A percentile compares a stretch with the other conserved stretches of the same genome.
phyloP scores from a whole-genome alignment of 352 stramenopile species.

The Pythium graminicola region DNA sequence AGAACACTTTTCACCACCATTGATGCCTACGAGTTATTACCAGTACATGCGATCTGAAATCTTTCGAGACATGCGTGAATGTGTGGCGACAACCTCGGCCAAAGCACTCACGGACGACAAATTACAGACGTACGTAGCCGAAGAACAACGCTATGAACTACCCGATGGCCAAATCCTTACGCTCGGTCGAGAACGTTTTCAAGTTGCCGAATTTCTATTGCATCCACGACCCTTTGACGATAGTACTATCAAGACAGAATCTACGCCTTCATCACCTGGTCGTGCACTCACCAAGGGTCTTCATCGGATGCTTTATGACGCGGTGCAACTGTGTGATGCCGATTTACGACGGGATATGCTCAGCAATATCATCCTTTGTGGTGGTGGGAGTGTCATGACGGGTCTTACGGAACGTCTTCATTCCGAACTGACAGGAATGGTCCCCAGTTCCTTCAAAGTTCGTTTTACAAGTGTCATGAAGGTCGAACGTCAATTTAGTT shows the following conservation, averaged over 20 bases:
- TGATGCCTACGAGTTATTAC: conserved; percentile 63
- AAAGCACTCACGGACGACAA: conserved; percentile 48
- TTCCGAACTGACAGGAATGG: conserved; percentile 62
- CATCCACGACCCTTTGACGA: conserved; percentile 52
- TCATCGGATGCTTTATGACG: conserved; percentile 76
- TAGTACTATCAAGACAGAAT: conserved; percentile 21
- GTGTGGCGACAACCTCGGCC: conserved; percentile 36
- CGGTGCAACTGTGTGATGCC: conserved; percentile 74
- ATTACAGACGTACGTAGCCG: conserved; percentile 17
- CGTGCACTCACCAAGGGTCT: conserved; percentile 59
- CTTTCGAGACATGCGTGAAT: conserved; percentile 75
- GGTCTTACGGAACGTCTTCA: conserved; percentile 80
- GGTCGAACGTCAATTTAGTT: conserved; percentile 82
- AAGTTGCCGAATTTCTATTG: conserved; percentile 72
- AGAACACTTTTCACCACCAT: conserved; percentile 33
- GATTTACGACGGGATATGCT: conserved; percentile 82
- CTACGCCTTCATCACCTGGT: conserved; percentile 29
- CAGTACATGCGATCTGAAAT: conserved; percentile 65
- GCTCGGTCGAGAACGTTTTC: conserved; percentile 62
- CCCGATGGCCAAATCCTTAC: conserved; percentile 65
- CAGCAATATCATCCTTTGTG: conserved; percentile 83
- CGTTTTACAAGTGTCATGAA: conserved; percentile 79
- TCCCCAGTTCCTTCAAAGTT: conserved; percentile 82
- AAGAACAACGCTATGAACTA: conserved; percentile 66
- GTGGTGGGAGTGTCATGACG: conserved; percentile 62